Percentiles rank a stretch among this genome's conserved stretches.
Evolutionary conservation across 2,329 filamentous ascomycete genomes (phyloP).

Genomic region (Fusarium drepaniforme): DNA sequence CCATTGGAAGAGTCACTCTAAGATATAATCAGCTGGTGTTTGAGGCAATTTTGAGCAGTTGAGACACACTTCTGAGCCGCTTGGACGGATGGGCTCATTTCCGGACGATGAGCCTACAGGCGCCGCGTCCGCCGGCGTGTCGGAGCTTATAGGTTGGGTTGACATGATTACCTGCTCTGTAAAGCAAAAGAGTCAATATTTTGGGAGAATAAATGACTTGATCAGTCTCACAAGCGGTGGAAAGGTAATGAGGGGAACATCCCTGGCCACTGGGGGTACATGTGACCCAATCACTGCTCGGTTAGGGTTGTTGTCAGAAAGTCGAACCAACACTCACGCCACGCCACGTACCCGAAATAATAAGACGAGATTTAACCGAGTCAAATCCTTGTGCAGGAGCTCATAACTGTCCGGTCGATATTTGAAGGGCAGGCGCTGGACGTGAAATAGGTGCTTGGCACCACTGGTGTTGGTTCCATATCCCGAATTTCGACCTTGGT

Average conservation of each 20-base stretch:
- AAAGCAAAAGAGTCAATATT: not conserved
- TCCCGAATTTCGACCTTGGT: not conserved
- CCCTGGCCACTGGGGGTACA: not conserved
- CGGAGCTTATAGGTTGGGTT: not conserved
- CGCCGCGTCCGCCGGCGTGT: not conserved
- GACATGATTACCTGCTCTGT: not conserved
- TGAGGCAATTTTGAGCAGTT: not conserved
- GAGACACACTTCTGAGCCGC: not conserved
- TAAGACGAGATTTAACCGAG: not conserved
- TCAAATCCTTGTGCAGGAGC: not conserved
- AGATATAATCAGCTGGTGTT: not conserved
- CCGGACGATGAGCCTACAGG: not conserved
- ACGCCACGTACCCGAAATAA: not conserved
- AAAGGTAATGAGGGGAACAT: conserved; percentile 1
- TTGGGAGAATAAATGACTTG: not conserved
- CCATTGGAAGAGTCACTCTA: not conserved
- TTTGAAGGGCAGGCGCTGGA: not conserved
- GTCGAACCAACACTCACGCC: not conserved
- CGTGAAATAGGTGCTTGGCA: not conserved
- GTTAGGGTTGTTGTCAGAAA: conserved; percentile 1
- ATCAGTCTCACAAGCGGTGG: not conserved
- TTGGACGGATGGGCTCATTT: not conserved
- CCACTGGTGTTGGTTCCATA: not conserved
- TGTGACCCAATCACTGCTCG: conserved; percentile 4
- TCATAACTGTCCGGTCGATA: not conserved